Evolutionary conservation across 345 rosid species (phyloP).

Genomic region (Trapa bicornis): DNA sequence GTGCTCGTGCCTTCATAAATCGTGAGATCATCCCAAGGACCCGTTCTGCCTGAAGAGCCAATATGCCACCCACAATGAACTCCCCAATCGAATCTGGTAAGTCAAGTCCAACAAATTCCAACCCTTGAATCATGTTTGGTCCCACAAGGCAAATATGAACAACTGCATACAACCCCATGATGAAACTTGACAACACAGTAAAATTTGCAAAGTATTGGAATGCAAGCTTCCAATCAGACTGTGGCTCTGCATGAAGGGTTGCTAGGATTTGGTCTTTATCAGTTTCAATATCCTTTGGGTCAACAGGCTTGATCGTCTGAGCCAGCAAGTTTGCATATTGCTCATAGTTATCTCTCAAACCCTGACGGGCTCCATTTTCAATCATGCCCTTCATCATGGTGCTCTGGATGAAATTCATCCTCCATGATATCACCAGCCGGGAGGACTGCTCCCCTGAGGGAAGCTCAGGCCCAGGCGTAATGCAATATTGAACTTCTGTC

Average conservation of each 20-base stretch:
- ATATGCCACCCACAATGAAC: conserved; percentile 60
- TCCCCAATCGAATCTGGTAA: conserved; percentile 91
- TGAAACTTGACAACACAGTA: conserved; percentile 53
- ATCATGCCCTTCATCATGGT: conserved; percentile 94
- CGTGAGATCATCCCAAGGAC: conserved; percentile 54
- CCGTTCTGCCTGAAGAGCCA: conserved; percentile 76
- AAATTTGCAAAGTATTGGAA: conserved; percentile 76
- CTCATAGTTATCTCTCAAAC: conserved; percentile 72
- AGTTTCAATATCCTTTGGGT: conserved; percentile 63
- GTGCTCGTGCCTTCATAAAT: conserved; percentile 79
- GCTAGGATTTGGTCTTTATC: conserved; percentile 78
- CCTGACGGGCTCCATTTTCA: conserved; percentile 81
- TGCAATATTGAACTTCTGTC: conserved; percentile 57
- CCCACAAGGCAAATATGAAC: conserved; percentile 55
- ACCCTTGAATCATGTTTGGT: conserved; percentile 67
- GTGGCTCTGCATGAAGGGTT: conserved; percentile 72
- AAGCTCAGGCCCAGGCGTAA: conserved; percentile 70
- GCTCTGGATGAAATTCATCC: conserved; percentile 77
- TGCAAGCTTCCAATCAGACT: conserved; percentile 78
- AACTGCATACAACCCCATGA: conserved; percentile 57
- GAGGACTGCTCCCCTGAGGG: conserved; percentile 70
- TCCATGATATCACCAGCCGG: conserved; percentile 75
- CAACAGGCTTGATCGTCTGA: conserved; percentile 62
- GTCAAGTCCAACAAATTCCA: conserved; percentile 89
- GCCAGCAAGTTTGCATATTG: conserved; percentile 47